phyloP scores from a whole-genome alignment of 495 filamentous ascomycete genomes.

The Penicillium canariense region DNA sequence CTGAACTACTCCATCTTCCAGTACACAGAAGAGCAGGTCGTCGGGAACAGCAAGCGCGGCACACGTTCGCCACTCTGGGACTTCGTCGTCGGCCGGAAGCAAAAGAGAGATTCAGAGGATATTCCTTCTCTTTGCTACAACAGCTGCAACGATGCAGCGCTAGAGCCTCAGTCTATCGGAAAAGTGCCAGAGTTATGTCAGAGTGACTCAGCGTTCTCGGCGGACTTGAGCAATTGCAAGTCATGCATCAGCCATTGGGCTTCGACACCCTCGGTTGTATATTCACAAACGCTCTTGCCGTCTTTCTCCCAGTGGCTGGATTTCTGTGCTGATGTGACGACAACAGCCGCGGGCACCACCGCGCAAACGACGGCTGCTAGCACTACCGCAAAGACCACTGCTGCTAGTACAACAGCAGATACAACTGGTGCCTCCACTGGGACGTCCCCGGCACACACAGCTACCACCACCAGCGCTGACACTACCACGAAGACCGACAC shows the following conservation, averaged over 20 bases:
- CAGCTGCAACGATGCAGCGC: conserved; percentile 49
- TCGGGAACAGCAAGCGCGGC: conserved; percentile 4
- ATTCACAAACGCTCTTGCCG: conserved; percentile 12
- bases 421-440: neutral
- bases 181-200: conserved; percentile 48
- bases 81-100: neutral
- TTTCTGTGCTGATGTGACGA: conserved; percentile 17
- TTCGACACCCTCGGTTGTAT: conserved; percentile 1
- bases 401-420: neutral
- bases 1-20: conserved; percentile 60
- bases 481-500: conserved; percentile 1
- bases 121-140: conserved; percentile 50
- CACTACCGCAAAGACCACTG: neutral
- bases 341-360: neutral
- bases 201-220: conserved; percentile 37
- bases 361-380: neutral
- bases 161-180: conserved; percentile 48
- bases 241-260: conserved; percentile 12
- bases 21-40: conserved; percentile 2
- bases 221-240: conserved; percentile 37
- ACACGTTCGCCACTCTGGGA: neutral
- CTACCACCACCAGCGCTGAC: neutral
- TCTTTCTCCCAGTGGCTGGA: conserved; percentile 20
- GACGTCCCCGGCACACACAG: neutral
- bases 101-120: conserved; percentile 4